phyloP scores from a whole-genome alignment of 2,329 filamentous ascomycete genomes.

The Hymenoscyphus occultus region DNA sequence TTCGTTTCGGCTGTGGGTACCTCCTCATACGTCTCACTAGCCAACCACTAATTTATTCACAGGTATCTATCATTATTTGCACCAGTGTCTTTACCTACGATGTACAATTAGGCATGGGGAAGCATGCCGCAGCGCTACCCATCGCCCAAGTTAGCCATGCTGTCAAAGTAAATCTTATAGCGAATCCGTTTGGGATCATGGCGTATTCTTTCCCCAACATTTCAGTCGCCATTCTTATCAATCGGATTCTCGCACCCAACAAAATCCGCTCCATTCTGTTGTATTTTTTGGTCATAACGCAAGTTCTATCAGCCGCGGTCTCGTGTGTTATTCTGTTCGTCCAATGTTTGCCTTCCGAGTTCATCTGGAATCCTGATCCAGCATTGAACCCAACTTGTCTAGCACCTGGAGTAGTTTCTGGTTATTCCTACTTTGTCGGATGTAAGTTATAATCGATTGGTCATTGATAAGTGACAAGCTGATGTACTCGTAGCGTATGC shows the following conservation, averaged over 20 bases:
- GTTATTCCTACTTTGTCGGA: slow-evolving; percentile 10
- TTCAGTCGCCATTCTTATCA: slow-evolving; percentile 5
- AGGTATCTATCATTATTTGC: background rate
- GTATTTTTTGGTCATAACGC: background rate
- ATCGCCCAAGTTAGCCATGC: background rate
- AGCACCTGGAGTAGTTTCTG: background rate
- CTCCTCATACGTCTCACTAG: background rate
- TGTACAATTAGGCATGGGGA: slow-evolving; percentile 5
- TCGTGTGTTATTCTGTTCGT: slow-evolving; percentile 6
- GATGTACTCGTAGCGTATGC: background rate
- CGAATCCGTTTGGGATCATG: slow-evolving; percentile 5
- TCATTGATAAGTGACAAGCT: background rate
- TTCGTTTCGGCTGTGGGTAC: slow-evolving; percentile 5
- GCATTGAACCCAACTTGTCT: slow-evolving; percentile 1
- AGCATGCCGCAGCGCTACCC: background rate
- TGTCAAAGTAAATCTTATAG: slow-evolving; percentile 3
- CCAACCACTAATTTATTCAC: background rate
- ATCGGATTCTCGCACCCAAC: slow-evolving; percentile 1
- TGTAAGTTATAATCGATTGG: background rate
- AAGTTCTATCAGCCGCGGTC: slow-evolving; percentile 1
- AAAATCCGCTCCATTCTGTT: slow-evolving; percentile 1
- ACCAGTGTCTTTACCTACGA: slow-evolving; percentile 1
- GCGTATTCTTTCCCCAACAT: slow-evolving; percentile 8
- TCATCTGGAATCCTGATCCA: slow-evolving; percentile 9
- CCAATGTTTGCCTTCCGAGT: slow-evolving; percentile 1